phyloP scores from a whole-genome alignment of 768 basidiomycete genomes.

The Mycena belliarum region DNA sequence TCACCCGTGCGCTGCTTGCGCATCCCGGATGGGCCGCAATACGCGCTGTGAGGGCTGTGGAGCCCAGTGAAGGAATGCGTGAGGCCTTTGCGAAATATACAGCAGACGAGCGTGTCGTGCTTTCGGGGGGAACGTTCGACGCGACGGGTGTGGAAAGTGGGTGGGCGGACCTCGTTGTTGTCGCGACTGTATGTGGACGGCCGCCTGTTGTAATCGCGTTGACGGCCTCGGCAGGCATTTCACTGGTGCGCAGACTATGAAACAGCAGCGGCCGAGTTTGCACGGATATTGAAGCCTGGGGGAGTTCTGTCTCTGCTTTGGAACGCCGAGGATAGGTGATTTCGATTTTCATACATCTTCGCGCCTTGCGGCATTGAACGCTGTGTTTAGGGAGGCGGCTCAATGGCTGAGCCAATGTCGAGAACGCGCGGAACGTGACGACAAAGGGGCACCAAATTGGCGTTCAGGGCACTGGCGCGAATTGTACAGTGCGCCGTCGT shows the following conservation, averaged over 20 bases:
- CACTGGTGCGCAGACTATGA: conserved; percentile 68
- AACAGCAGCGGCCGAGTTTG: conserved; percentile 56
- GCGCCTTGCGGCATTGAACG: conserved; percentile 34
- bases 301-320: conserved; percentile 60
- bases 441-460: conserved; percentile 57
- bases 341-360: neutral
- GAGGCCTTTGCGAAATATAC: conserved; percentile 47
- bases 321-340: conserved; percentile 44
- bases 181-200: conserved; percentile 42
- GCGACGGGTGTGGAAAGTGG: conserved; percentile 40
- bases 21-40: conserved; percentile 41
- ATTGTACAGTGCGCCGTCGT: conserved; percentile 47
- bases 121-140: conserved; percentile 52
- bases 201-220: too few relatives aligned
- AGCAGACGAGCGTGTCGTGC: conserved; percentile 35
- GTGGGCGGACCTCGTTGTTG: conserved; percentile 53
- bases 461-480: conserved; percentile 58
- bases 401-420: conserved; percentile 55
- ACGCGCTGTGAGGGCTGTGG: conserved; percentile 48
- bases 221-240: conserved; percentile 49
- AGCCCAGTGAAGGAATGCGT: conserved; percentile 70
- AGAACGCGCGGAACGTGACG: conserved; percentile 48
- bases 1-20: conserved; percentile 58
- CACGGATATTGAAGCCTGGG: conserved; percentile 55
- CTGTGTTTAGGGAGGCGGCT: conserved; percentile 25